Evolutionary conservation across 1,139 yeast genomes (phyloP), one percentile per base, ranked within the genome.

Genomic region (Zygosaccharomyces sapae): DNA sequence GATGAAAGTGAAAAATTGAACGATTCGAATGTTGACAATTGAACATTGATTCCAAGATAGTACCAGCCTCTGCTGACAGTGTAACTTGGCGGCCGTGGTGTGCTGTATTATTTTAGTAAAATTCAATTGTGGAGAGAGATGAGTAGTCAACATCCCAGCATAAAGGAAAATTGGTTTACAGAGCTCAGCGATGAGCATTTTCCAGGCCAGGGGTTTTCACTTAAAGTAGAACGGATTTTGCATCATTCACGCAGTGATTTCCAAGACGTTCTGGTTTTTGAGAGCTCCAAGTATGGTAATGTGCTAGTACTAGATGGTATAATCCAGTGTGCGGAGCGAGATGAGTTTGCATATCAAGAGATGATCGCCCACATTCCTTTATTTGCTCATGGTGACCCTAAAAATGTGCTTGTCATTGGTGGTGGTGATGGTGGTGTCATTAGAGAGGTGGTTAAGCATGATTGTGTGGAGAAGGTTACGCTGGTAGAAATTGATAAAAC

Each of bases 401-500:
- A 84, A 72, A 80, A 76, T 64, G 96, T 92, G 24, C 75, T 89
- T 51, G 95, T 89, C 47, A 82, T 89, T 65, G 97, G 97, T 47
- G 97, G 97, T 53, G 97, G 97, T 55, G 97, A 89, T 65, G 96
- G 97, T 58, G 97, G 97, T 65, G 96, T 88, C 43, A 75, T 89
- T 61, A 79, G 97, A 68, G 97, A 89, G 70, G 81, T 88, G 63
- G 85, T 88, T 61, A 89, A 90, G 69, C 97, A 90, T 69, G 73
- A 74, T 0, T 66, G 75, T 43, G 83, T 90, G 29, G 84, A 86
- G 55, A 69, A 74, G 49, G 86, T 88, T 29, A 82, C 85, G 20
- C 77, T 90, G 70, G 94, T 92, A 47, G 98, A 90, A 67, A 90
- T 90, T 55, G 98, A 90, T 68, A 87, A 82, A 61, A 78, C 81